Evolutionary conservation across 257 asterid species (phyloP), one percentile per base, ranked within the genome.

Genomic region (Fraxinus anomala): DNA sequence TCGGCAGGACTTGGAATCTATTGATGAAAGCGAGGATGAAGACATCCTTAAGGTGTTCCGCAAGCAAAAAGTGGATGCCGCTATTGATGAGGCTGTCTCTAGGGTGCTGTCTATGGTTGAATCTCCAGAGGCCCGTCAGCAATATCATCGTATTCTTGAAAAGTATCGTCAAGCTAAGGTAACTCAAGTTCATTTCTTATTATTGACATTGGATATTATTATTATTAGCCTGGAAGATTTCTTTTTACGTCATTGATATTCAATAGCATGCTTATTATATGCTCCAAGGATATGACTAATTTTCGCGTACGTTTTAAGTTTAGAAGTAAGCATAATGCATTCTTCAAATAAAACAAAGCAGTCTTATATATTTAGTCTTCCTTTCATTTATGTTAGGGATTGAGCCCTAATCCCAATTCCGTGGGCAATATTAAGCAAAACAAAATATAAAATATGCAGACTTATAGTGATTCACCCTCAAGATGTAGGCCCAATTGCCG

Each of bases 91-190:
- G 83, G 97, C 99, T 49, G 94, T 96, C 80, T 80, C 94, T 2
- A 89, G 97, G 80, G 99, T 96, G 74, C 84, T 96, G 72, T 94
- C 97, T 63, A 92, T 96, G 97, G 97, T 92, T 34, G 97, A 93
- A 73, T 89, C 89, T 71, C 87, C 91, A 1, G 87, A 81, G 77
- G 99, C 99, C 39, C 97, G 98, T 4, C 92, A 84, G 80, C 99
- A 96, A 71, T 96, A 96, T 75, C 96, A 79, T 61, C 97, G 99
- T 72, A 78, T 92, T 63, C 96, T 96, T 84, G 81, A 86, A 80
- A 93, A 83, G 79, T 93, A 89, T 79, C 92, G 94, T 49, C 88
- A 93, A 85, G 92, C 96, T 74, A 93, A 92, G 99, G 99, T 96
- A 90, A 84, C 67, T 72, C 59, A 39, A 28, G 49, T 51, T 70